Conservation (phyloP, 305 asterid species). For the Fraxinus angustifolia region DNA sequence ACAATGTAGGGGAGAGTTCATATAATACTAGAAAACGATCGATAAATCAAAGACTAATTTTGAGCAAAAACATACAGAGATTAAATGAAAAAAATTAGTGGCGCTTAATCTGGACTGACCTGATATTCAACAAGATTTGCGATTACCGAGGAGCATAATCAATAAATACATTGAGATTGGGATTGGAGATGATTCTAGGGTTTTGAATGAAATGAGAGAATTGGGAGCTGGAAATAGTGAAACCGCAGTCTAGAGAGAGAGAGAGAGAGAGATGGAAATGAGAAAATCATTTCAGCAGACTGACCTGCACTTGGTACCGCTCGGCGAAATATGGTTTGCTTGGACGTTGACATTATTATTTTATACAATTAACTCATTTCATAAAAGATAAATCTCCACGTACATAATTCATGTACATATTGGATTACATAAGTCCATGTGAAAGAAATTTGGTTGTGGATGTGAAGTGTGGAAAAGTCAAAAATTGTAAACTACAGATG, state of each 20-base stretch:
- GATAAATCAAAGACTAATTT: constrained; percentile 8
- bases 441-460: no score
- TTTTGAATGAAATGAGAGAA: constrained; percentile 12
- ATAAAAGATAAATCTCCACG: no score
- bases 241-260: neutral
- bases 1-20: neutral
- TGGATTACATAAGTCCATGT: no score
- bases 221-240: constrained; percentile 15
- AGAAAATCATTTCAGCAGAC: neutral
- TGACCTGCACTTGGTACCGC: neutral
- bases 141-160: constrained; percentile 17
- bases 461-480: no score
- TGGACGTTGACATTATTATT: neutral
- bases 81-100: neutral
- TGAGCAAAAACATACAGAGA: neutral
- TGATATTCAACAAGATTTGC: constrained; percentile 20
- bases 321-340: neutral
- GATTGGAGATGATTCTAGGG: constrained; percentile 23
- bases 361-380: neutral
- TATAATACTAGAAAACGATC: neutral
- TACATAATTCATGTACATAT: no score
- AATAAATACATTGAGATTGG: constrained; percentile 4
- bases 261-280: neutral
- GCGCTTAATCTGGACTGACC: constrained; percentile 23
- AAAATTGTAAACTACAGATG: no score